Base-by-base conservation (phyloP, 805 yeast genomes). In the Wickerhamomyces xylosicus region DNA sequence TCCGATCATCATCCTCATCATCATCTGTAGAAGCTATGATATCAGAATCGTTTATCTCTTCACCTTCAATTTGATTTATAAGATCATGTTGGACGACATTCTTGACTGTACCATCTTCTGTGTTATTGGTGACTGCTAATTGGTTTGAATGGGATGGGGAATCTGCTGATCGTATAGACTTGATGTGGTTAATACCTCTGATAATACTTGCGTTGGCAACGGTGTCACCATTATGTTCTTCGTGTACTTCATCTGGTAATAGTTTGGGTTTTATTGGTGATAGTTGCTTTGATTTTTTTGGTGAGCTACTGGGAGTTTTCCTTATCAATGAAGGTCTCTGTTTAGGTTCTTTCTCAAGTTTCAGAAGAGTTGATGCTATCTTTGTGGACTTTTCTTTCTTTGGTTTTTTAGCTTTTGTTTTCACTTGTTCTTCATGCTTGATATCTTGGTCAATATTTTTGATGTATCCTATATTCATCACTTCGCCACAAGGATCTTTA, bases 391-490 rank as follows among this genome's bases (percentile, higher is more conserved):
- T 33, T 16, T 32, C 19, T 16, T 37, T 34, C 21, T 31, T 38
- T 16, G 13, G 31, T 19, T 25, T 18, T 14, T 35, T 28, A 14
- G 40, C 28, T 19, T 34, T 31, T 20, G 35, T 31, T 28, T 35
- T 38, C 4, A 20, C 18, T 6, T 32, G n/a, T 19, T 35, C 34
- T 17, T 25, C 33, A 19, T 37, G 4, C 34, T 27, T 41, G 20
- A 35, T 39, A 13, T 41, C 41, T 29, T 34, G 35, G 11, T 37
- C 37, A 4, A 35, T 29, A 9, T 33, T 28, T 17, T 33, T 34
- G 6, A 48, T 45, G 20, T 42, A 35, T 11, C 47, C 49, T 3
- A 41, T 8, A 29, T 52, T 48, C 38, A 52, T n/a, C 3, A 46
- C 32, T 10, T 49, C 53, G 1, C 56, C 57, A 16, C 19, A 31